These are phyloP conservation scores for Lactarius sanguifluus DNA, from an alignment of 768 basidiomycete genomes.

Conservation along the genomic window DNA sequence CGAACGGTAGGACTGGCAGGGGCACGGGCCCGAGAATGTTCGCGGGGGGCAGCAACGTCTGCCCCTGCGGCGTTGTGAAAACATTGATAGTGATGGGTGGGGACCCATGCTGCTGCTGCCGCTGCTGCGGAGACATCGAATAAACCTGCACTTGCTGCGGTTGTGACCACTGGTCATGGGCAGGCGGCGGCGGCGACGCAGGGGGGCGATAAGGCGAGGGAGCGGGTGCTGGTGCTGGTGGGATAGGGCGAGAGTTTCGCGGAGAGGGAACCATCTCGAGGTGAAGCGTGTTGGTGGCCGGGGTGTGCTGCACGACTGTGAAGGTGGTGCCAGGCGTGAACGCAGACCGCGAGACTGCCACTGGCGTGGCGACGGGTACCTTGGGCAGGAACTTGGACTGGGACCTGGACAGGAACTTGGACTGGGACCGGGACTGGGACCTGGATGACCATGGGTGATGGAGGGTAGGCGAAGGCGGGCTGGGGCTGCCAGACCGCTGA, in stretches of 20 bases:
- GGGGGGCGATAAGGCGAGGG: not conserved
- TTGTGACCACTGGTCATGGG: not conserved
- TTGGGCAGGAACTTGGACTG: too few relatives aligned
- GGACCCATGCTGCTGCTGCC: not conserved
- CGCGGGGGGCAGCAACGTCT: too few relatives aligned
- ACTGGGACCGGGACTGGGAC: not conserved
- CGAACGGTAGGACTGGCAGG: too few relatives aligned
- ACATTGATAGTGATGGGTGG: not conserved
- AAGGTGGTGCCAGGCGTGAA: not conserved
- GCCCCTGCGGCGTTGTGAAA: not conserved
- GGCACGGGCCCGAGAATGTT: too few relatives aligned
- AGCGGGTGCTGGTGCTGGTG: not conserved
- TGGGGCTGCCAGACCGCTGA: conserved; percentile 4
- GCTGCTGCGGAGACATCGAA: not conserved
- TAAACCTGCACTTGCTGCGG: too few relatives aligned
- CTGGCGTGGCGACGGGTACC: not conserved
- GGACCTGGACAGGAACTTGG: too few relatives aligned
- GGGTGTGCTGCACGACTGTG: not conserved
- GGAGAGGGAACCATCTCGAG: not conserved
- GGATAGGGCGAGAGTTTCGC: too few relatives aligned
- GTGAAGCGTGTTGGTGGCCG: not conserved
- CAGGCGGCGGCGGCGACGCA: not conserved
- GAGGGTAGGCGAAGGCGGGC: not conserved
- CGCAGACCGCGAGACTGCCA: not conserved
- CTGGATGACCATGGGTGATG: not conserved